Conservation (phyloP, 2,329 filamentous ascomycete genomes). For the Dichotomopilus funicola region DNA sequence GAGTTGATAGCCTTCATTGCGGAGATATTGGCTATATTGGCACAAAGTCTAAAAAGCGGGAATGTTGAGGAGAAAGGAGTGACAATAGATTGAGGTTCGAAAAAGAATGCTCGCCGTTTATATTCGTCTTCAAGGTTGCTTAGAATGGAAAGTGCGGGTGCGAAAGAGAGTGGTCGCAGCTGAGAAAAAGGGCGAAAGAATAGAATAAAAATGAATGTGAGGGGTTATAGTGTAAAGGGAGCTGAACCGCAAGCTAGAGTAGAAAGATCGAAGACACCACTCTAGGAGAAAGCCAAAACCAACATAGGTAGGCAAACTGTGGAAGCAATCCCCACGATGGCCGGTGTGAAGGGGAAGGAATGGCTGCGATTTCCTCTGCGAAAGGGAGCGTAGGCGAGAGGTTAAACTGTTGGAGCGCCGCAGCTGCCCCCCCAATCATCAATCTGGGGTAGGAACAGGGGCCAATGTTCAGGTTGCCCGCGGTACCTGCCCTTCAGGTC, state of each 20-base stretch:
- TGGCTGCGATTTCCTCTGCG: not conserved
- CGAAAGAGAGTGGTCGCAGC: conserved; percentile 1
- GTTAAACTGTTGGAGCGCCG: conserved; percentile 9
- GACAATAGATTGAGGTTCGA: too few relatives aligned
- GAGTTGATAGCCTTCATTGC: conserved; percentile 9
- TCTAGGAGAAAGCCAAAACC: conserved; percentile 1
- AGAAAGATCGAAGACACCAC: conserved; percentile 1
- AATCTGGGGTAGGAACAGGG: conserved; percentile 11
- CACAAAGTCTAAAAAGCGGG: not conserved
- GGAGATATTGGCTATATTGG: not conserved
- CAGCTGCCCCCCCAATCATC: conserved; percentile 12
- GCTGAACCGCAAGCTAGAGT: not conserved
- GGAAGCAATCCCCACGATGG: conserved; percentile 5
- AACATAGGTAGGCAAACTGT: not conserved
- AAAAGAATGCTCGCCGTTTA: too few relatives aligned
- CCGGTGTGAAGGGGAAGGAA: not conserved
- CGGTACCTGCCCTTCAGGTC: not conserved
- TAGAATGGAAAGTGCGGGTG: too few relatives aligned
- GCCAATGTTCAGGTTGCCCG: not conserved
- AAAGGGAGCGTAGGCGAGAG: conserved; percentile 4
- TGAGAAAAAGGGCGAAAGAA: conserved; percentile 4
- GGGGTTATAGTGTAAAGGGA: conserved; percentile 8
- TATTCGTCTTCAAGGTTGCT: too few relatives aligned
- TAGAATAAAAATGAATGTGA: conserved; percentile 13
- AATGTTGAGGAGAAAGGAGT: not conserved